Evolutionary conservation across 495 filamentous ascomycete species (phyloP), one percentile per base, ranked within the genome.

Genomic region (Jackrogersella multiformis): DNA sequence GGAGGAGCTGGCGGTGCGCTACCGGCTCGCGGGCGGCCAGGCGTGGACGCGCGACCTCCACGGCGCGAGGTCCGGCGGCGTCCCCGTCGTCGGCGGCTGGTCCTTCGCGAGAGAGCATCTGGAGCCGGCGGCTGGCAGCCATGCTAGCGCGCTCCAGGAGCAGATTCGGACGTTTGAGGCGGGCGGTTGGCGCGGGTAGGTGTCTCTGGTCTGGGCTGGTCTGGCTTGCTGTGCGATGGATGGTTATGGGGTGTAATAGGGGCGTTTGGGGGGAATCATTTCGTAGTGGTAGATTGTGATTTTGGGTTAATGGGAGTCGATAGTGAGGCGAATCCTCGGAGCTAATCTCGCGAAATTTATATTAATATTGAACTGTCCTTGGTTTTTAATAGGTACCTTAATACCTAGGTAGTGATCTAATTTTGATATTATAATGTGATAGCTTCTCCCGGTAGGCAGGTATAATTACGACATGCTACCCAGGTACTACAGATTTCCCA

Each of bases 1-100:
- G 59, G 66, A 69, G 44, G 66, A 69, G 49, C 48, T 69, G 16
- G 39, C 64, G 18, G 60, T 69, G 5, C 60, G 66, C 12, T 60
- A 60, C 21, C 42, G 35, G 15, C 32, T 15, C 12, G 21, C 30
- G 0, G n/a, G 36, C 26, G 12, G 0, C 16, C 4, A 34, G 4
- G 32, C 15, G 2, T 68, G 65, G 65, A 34, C 23, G 24, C 9
- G 4, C 10, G 18, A 23, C 7, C 3, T 8, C 5, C 38, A 23
- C 10, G 16, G 20, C 13, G 44, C 53, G 16, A 18, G 20, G n/a
- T n/a, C 20, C 39, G 23, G 4, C 26, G 35, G 15, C 6, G 1
- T 57, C 0, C 54, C 46, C 0, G 6, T 16, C 2, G 26, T 54
- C 2, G 65, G 18, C 4, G 65, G 46, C 9, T 55, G 36, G 23